A percentile compares a stretch with the other conserved stretches of the same genome.
Evolutionary conservation across 805 yeast species (phyloP).

Genomic region (Teunomyces tritomae): DNA sequence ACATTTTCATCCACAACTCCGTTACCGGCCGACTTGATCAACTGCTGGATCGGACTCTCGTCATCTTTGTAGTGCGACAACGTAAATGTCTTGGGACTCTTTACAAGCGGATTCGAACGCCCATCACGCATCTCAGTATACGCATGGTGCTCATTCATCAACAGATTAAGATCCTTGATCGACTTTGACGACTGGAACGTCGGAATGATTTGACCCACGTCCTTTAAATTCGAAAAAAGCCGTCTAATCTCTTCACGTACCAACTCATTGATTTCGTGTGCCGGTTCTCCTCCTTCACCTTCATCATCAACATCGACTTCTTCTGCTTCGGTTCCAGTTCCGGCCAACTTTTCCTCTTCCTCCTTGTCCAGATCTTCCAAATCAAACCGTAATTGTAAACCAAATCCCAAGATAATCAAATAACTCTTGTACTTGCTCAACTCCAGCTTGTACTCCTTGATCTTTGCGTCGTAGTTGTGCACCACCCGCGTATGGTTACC

Average conservation of each 20-base stretch:
- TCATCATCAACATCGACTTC: constrained; percentile 3
- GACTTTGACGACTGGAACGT: constrained; percentile 30
- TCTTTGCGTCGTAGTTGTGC: constrained; percentile 39
- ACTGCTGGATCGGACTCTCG: constrained; percentile 37
- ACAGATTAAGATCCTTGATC: constrained; percentile 16
- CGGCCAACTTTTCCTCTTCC: constrained; percentile 11
- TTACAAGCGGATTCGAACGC: constrained; percentile 23
- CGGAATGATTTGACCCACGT: constrained; percentile 32
- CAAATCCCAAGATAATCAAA: constrained; percentile 45
- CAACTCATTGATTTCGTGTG: constrained; percentile 30
- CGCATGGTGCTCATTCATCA: constrained; percentile 2
- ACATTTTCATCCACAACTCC: constrained; percentile 4
- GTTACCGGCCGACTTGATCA: constrained; percentile 23
- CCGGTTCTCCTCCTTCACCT: constrained; percentile 9
- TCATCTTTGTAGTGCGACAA: constrained; percentile 33
- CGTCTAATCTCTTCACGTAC: constrained; percentile 34
- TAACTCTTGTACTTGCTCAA: constrained; percentile 45
- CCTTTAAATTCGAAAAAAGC: constrained; percentile 29
- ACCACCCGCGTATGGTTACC: constrained; percentile 36
- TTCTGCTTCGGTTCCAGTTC: neutral
- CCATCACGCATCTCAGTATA: neutral
- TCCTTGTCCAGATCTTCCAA: constrained; percentile 32
- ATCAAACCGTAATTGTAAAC: constrained; percentile 45
- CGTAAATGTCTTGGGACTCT: constrained; percentile 42
- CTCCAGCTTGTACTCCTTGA: constrained; percentile 45